phyloP scores from a whole-genome alignment of 352 stramenopile species.

The Poterioochromonas sp. region DNA sequence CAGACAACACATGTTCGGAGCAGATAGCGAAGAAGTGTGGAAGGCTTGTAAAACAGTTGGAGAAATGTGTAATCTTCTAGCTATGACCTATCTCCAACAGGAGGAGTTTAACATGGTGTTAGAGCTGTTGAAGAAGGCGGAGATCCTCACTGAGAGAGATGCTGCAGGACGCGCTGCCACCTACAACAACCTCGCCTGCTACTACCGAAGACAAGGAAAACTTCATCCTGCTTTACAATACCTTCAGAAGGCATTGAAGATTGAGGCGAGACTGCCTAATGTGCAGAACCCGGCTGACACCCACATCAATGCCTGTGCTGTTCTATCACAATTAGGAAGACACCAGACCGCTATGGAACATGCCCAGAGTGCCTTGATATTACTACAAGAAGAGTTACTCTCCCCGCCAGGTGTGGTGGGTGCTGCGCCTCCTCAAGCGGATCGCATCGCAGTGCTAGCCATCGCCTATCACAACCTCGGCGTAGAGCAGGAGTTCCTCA shows the following conservation, averaged over 20 bases:
- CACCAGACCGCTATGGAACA: slow-evolving; percentile 77
- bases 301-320: slow-evolving; percentile 84
- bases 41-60: slow-evolving; percentile 75
- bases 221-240: slow-evolving; percentile 77
- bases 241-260: slow-evolving; percentile 78
- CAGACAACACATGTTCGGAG: slow-evolving; percentile 81
- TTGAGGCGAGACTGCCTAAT: slow-evolving; percentile 69
- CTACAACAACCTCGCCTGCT: slow-evolving; percentile 86
- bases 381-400: slow-evolving; percentile 81
- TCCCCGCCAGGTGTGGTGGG: slow-evolving; percentile 10
- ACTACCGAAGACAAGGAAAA: slow-evolving; percentile 76
- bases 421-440: slow-evolving; percentile 53
- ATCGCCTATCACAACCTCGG: slow-evolving; percentile 90
- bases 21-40: slow-evolving; percentile 75
- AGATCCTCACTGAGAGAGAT: slow-evolving; percentile 80
- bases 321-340: slow-evolving; percentile 73
- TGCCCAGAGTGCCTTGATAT: slow-evolving; percentile 75
- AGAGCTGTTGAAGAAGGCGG: slow-evolving; percentile 82
- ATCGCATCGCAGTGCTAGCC: slow-evolving; percentile 76
- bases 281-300: slow-evolving; percentile 80
- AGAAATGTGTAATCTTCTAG: slow-evolving; percentile 88
- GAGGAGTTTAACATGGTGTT: slow-evolving; percentile 73
- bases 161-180: slow-evolving; percentile 68
- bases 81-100: slow-evolving; percentile 88
- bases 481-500: slow-evolving; percentile 87